Evolutionary conservation across 148 eudicot genomes (phyloP), one percentile per base, ranked within the genome.

Genomic region (Hydrangea macrophylla): DNA sequence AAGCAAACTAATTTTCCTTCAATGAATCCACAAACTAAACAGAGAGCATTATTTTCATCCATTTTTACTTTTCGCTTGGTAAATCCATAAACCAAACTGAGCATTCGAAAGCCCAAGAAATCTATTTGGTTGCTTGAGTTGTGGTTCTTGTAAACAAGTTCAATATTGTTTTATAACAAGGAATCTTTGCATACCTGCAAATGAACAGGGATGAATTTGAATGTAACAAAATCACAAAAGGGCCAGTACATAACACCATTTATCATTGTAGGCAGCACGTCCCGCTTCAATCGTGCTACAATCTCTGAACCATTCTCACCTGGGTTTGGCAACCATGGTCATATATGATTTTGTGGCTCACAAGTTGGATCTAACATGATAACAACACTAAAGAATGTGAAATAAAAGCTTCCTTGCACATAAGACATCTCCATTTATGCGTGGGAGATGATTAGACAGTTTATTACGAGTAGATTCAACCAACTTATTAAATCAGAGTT

Each of bases 221-320:
- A 94, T 17, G 99, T 90, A 58, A 94, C 66, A 56, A 94, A 90
- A 79, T 94, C 99, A 62, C 99, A 90, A 1, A 81, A 1, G 1
- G 99, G 99, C 99, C 99, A 90, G 78, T 84, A 91, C 86, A 94
- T 87, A 48, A 85, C 78, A 57, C 97, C 96, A 76, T 68, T 88
- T 3, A 88, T 65, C 81, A 87, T 58, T 11, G 97, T 89, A 13
- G 96, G 96, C 40, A 91, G 60, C 74, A 90, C 75, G 82, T 90
- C 97, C 42, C 96, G 88, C 78, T 77, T 90, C 83, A 88, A 74
- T 71, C 97, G 74, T 11, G 91, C 89, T 45, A 69, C 60, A 32
- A 94, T 94, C 77, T 90, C 97, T 7, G 37, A n/a, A 51, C 69
- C 69, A 71, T 73, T 71, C 77, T 94, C 99, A 66, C 99, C 99